Evolutionary conservation across 176 grass and related monocot genomes (phyloP).

Genomic region (Bonia amplexicaulis): DNA sequence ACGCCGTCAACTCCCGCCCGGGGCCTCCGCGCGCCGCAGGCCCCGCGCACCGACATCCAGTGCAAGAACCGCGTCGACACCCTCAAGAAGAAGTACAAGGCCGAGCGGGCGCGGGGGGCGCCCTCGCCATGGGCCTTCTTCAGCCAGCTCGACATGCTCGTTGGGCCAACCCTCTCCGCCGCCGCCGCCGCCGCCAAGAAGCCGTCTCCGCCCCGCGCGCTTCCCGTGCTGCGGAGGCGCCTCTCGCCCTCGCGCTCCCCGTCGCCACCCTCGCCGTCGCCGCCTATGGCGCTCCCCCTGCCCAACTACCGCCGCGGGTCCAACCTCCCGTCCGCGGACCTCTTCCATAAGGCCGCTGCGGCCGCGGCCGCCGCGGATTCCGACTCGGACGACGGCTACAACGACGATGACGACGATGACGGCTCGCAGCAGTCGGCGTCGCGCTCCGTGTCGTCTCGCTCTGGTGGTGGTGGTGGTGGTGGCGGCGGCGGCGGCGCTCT

Average conservation of each 20-base stretch:
- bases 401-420: conserved; percentile 38
- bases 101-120: conserved; percentile 52
- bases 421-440: conserved; percentile 43
- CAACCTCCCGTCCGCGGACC: conserved; percentile 34
- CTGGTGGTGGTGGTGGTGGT: conserved; percentile 15
- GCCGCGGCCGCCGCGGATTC: conserved; percentile 51
- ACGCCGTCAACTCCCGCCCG: conserved; percentile 75
- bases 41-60: conserved; percentile 95
- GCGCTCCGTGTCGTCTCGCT: conserved; percentile 54
- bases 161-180: conserved; percentile 48
- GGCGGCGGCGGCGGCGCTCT: background rate
- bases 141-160: conserved; percentile 67
- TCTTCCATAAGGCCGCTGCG: conserved; percentile 55
- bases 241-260: conserved; percentile 23
- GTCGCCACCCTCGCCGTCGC: conserved; percentile 32
- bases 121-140: conserved; percentile 69
- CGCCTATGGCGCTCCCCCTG: conserved; percentile 42
- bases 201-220: conserved; percentile 31
- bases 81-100: conserved; percentile 99
- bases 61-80: conserved; percentile 99
- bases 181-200: conserved; percentile 14
- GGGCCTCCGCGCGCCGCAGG: conserved; percentile 55
- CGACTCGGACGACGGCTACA: conserved; percentile 53
- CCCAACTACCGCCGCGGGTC: conserved; percentile 32
- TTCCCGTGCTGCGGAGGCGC: conserved; percentile 32